Evolutionary conservation across 2,329 filamentous ascomycete species (phyloP), one percentile per base, ranked within the genome.

Genomic region (Cladosporium sp.): DNA sequence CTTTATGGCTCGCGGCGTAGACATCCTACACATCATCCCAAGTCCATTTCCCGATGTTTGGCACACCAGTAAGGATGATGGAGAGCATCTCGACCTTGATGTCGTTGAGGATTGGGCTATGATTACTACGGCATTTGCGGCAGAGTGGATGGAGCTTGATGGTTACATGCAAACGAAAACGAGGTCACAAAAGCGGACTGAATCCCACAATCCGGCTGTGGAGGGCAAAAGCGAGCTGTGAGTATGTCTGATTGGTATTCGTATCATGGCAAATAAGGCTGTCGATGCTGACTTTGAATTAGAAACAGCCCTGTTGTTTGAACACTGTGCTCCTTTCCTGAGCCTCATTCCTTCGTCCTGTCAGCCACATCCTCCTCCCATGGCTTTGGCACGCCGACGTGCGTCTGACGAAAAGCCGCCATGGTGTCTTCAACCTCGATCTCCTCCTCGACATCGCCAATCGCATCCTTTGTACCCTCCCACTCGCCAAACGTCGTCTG

Each of bases 91-190:
- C 50, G 89, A 98, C 67, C 72, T 85, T 57, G 75, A 80, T 7
- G 92, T 87, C 0, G 80, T 91, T 30, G 79, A 86, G 60, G 93
- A 98, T 67, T 98, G 93, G 93, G 82, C 86, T 15, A 83, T 80
- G 65, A 84, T 98, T 42, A 75, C 92, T 6, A 85, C 86, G 1
- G 91, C 83, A 0, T 98, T 97, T 71, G 79, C 83, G 29, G 84
- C 87, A 0, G 92, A 97, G 69, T 97, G 91, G 90, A 81, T 97
- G 80, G 91, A 95, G 57, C 69, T 97, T 53, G 82, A 84, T 55
- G 80, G 74, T 1, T 77, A 29, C 16, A 51, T 51, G 49, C 32
- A 39, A 13, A 38, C n/a, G 16, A 25, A 35, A 7, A 19, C 12
- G 19, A 30, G 25, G 18, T 11, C n/a, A 39, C 16, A 19, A 41